Conservation (phyloP, 805 yeast species). For the Wickerhamomyces alni region DNA sequence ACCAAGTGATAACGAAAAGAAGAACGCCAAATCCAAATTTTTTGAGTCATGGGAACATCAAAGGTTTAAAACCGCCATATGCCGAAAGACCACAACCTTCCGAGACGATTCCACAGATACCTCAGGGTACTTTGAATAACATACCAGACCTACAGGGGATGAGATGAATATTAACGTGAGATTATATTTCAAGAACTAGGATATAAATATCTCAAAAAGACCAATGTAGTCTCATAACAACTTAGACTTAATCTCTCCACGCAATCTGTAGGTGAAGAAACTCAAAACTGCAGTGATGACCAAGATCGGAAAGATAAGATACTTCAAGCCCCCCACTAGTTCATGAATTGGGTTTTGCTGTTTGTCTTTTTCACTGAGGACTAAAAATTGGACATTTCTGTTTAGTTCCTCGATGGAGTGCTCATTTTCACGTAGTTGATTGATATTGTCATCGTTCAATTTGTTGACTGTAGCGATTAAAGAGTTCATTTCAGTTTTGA, state of each 20-base stretch:
- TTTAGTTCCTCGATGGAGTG: conserved; percentile 15
- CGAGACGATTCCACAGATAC: neutral
- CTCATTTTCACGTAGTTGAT: conserved; percentile 21
- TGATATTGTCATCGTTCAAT: conserved; percentile 15
- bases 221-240: conserved; percentile 42
- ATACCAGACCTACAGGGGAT: too few relatives aligned
- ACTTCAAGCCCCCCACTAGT: conserved; percentile 21
- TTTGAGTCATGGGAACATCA: conserved; percentile 38
- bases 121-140: neutral
- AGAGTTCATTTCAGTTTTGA: conserved; percentile 3
- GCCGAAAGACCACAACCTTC: conserved; percentile 11
- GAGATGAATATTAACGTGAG: too few relatives aligned
- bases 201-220: too few relatives aligned
- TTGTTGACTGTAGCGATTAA: conserved; percentile 7
- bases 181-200: too few relatives aligned
- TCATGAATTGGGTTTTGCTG: conserved; percentile 17
- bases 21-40: conserved; percentile 44
- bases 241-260: conserved; percentile 58
- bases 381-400: conserved; percentile 14
- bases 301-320: conserved; percentile 21
- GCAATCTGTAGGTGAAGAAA: conserved; percentile 43
- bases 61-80: conserved; percentile 41
- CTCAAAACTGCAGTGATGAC: conserved; percentile 30
- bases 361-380: conserved; percentile 19
- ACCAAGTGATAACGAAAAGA: conserved; percentile 37